Evolutionary conservation across 176 grass and related monocot genomes (phyloP), one percentile per base, ranked within the genome.

Genomic region (Triticum timopheevii): DNA sequence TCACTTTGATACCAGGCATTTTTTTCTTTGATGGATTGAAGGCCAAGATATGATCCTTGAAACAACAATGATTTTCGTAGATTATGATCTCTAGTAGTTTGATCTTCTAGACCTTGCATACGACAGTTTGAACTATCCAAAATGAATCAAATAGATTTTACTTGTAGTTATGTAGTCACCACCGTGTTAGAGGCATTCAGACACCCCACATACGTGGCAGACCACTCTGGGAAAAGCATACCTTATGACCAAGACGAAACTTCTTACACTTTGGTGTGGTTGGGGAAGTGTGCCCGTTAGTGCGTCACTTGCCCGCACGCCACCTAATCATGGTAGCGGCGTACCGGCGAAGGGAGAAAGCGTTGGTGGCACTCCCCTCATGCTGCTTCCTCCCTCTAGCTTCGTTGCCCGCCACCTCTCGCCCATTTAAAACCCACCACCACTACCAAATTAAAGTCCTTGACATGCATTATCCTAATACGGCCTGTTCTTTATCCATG

Each of bases 341-440:
- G 45, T 66, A 68, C 59, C 22, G 47, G 24, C 1, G 61, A 88
- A 79, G 50, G 16, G 50, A 54, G 50, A 15, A 49, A 49, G 13
- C 4, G 13, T 49, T 49, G 45, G 12, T 49, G 45, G 45, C 45
- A 4, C 45, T 49, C 13, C 45, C 45, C 45, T 33, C 71, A 10
- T 36, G 56, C 52, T 56, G 58, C 73, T 78, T 84, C 84, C 79
- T n/a, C n/a, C 61, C 44, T 34, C 67, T 38, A n/a, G 17, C 25
- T 73, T 36, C 28, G 7, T 84, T 83, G 67, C 72, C 38, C 38
- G 84, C 88, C 89, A 80, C 84, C 83, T 87, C 85, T 82, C 86
- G 78, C 85, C 86, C 89, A 82, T 92, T 84, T 89, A 85, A 87
- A 93, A 91, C 78, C 84, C 82, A 91, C 69, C 82, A 72, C 61